Evolutionary conservation across 192 early-diverging fungal species (phyloP).

Genomic region (Oehlia diaphana): DNA sequence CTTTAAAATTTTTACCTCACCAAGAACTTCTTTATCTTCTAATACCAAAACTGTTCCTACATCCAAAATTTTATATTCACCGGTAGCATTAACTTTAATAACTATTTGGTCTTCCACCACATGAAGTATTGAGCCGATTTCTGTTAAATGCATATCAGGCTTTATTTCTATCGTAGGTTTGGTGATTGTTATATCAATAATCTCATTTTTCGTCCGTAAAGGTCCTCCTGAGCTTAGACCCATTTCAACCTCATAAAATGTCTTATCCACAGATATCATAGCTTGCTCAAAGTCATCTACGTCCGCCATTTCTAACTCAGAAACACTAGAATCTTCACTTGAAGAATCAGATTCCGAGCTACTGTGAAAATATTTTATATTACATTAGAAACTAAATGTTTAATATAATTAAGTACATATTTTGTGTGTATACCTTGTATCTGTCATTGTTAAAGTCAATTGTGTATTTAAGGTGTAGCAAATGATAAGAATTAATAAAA

Average conservation of each 20-base stretch:
- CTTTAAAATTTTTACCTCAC: slow-evolving; percentile 46
- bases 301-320: neutral
- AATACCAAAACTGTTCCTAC: slow-evolving; percentile 69
- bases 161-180: slow-evolving; percentile 49
- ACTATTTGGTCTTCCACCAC: slow-evolving; percentile 76
- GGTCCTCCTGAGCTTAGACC: neutral
- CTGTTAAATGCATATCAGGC: slow-evolving; percentile 46
- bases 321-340: neutral
- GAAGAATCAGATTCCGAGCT: neutral
- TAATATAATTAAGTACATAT: neutral
- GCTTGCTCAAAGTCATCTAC: neutral
- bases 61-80: slow-evolving; percentile 67
- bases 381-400: neutral
- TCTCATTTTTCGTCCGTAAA: slow-evolving; percentile 63
- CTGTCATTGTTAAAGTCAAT: neutral
- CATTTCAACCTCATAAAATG: neutral
- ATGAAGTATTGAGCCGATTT: slow-evolving; percentile 66
- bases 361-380: neutral
- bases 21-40: slow-evolving; percentile 61
- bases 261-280: neutral
- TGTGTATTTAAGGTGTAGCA: no score
- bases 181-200: slow-evolving; percentile 49
- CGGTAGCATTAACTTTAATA: slow-evolving; percentile 54
- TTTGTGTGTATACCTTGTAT: neutral
- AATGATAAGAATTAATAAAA: no score